A percentile compares a stretch with the other conserved stretches of the same genome.
Evolutionary conservation across 768 basidiomycete species (phyloP).

Genomic region (Phaeotremella skinneri): DNA sequence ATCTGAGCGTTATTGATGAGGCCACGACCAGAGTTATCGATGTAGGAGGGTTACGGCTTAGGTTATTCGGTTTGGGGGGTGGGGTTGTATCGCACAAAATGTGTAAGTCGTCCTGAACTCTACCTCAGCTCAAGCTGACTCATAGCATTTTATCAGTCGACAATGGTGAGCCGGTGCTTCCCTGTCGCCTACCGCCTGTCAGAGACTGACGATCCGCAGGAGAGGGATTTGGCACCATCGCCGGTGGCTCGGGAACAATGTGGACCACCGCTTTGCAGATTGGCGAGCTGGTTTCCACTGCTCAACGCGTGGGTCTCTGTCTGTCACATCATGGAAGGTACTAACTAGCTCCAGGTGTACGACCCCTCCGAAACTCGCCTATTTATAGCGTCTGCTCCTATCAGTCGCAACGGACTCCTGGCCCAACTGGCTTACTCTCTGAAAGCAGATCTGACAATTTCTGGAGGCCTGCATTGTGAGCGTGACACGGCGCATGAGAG

Average conservation of each 20-base stretch:
- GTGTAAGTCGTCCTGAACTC: constrained; percentile 38
- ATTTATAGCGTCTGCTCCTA: constrained; percentile 85
- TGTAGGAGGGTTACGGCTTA: constrained; percentile 86
- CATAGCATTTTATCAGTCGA: constrained; percentile 26
- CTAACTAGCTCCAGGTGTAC: constrained; percentile 54
- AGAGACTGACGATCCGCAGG: constrained; percentile 49
- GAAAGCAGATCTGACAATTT: constrained; percentile 91
- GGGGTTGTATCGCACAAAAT: constrained; percentile 87
- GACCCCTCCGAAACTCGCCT: constrained; percentile 91
- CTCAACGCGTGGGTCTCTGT: constrained; percentile 66
- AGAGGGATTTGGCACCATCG: constrained; percentile 92
- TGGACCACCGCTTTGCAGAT: constrained; percentile 98
- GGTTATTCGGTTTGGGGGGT: constrained; percentile 93
- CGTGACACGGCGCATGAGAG: background rate
- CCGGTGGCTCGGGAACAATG: constrained; percentile 96
- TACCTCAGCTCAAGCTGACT: constrained; percentile 8
- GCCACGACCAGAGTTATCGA: constrained; percentile 89
- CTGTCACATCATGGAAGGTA: background rate
- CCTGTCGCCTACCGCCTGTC: constrained; percentile 58
- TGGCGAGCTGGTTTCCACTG: constrained; percentile 95
- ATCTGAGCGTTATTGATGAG: constrained; percentile 89
- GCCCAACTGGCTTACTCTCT: constrained; percentile 82
- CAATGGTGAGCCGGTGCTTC: constrained; percentile 61
- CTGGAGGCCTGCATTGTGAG: constrained; percentile 81
- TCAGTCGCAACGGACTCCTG: constrained; percentile 89